Conservation (phyloP, 371 early-diverging fungal genomes). For the Enterocytospora artemiae region DNA sequence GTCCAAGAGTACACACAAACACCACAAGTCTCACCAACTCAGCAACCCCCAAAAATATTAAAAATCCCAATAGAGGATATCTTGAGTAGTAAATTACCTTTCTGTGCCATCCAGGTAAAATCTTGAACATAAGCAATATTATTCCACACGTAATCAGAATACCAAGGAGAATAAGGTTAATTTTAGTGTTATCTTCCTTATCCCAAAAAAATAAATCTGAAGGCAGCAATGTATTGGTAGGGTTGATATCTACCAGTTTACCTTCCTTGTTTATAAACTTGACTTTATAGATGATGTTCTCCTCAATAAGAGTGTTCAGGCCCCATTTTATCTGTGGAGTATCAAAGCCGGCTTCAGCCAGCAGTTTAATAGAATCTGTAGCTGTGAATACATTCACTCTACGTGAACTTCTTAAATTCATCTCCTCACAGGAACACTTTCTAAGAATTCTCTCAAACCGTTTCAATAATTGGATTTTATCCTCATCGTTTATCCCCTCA, state of each 20-base stretch:
- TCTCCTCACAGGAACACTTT: slow-evolving; percentile 38
- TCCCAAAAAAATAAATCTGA: slow-evolving; percentile 78
- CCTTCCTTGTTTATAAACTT: slow-evolving; percentile 17
- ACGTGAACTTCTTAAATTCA: slow-evolving; percentile 42
- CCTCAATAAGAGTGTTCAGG: slow-evolving; percentile 38
- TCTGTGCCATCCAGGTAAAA: slow-evolving; percentile 78
- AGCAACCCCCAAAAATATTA: slow-evolving; percentile 76
- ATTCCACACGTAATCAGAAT: slow-evolving; percentile 68
- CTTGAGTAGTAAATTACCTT: slow-evolving; percentile 70
- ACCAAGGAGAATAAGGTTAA: slow-evolving; percentile 65
- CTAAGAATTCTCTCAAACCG: slow-evolving; percentile 34
- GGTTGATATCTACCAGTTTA: slow-evolving; percentile 31
- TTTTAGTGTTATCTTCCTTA: slow-evolving; percentile 72
- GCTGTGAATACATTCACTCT: slow-evolving; percentile 49
- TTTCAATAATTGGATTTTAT: no score
- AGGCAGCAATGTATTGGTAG: slow-evolving; percentile 37
- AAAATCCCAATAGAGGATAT: slow-evolving; percentile 64
- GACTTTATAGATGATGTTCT: slow-evolving; percentile 44
- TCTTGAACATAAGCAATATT: slow-evolving; percentile 84
- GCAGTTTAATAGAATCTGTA: slow-evolving; percentile 26
- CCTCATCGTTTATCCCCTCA: no score
- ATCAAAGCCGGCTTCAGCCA: slow-evolving; percentile 22
- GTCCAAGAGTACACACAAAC: slow-evolving; percentile 67
- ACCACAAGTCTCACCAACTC: slow-evolving; percentile 76
- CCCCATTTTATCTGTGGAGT: slow-evolving; percentile 23